Percentiles rank a stretch among this genome's conserved stretches.
Conservation (phyloP, 2,329 filamentous ascomycete species). For the Hypoxylon sp. region DNA sequence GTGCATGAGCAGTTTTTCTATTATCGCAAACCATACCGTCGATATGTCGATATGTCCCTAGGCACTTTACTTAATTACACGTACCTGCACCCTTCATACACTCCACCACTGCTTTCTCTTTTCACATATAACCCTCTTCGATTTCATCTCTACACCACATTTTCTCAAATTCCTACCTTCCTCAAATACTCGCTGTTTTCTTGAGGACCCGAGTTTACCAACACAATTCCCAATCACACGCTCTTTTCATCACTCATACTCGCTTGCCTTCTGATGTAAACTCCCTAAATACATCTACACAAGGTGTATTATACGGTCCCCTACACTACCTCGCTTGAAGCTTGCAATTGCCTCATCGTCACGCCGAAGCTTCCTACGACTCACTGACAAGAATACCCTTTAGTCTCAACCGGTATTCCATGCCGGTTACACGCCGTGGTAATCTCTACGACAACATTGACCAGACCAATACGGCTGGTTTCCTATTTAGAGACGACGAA, state of each 20-base stretch:
- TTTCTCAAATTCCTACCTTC: background rate
- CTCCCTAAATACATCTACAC: background rate
- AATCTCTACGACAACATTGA: constrained; percentile 80
- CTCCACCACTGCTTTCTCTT: background rate
- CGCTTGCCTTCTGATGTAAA: background rate
- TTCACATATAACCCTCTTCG: background rate
- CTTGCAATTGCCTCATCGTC: background rate
- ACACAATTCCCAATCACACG: background rate
- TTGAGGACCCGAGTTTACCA: background rate
- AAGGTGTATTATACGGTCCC: background rate
- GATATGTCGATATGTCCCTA: background rate
- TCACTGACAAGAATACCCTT: constrained; percentile 43
- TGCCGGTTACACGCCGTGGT: constrained; percentile 84
- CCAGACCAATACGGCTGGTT: constrained; percentile 86
- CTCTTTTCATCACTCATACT: background rate
- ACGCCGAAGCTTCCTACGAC: background rate
- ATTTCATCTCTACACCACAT: background rate
- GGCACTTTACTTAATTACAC: background rate
- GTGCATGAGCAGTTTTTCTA: background rate
- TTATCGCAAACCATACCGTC: constrained; percentile 9
- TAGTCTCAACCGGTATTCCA: constrained; percentile 91
- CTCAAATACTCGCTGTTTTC: background rate
- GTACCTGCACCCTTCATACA: no score
- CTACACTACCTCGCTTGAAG: background rate
- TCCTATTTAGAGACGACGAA: constrained; percentile 87